Base-by-base conservation (phyloP, 495 filamentous ascomycete genomes). In the Aspergillus diversus region DNA sequence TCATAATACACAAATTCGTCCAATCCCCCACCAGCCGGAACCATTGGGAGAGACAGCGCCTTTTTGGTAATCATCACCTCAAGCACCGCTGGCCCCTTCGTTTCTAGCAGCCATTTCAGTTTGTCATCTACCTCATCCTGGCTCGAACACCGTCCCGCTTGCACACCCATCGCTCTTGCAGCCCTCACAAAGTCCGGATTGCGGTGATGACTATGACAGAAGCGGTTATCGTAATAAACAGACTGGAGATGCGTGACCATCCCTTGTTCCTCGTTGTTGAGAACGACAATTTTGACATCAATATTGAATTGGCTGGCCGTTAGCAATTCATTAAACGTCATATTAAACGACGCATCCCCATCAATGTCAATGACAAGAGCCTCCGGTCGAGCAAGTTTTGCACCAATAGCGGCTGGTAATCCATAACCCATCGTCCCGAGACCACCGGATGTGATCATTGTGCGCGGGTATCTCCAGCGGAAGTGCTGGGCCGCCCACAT, bases 191-290 rank as follows among this genome's bases (percentile, higher is more conserved):
- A 95, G 68, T 95, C 87, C 4, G 92, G 90, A 72, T 96, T 96
- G 70, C 86, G 86, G 73, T 96, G 92, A 69, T 97, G 94, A 4
- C 91, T 96, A 71, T 97, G 92, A 16, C 92, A 86, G 73, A 93
- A 96, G 52, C 94, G 87, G 68, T 97, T 91, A 66, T 95, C 87
- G 75, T 95, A 97, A 79, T 97, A 97, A 47, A 97, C 82, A 64
- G 87, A 89, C 73, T 97, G 94, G 90, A 92, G 95, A 76, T 97
- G 93, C 3, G 94, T 96, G 4, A 97, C 92, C 94, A 97, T 98
- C 56, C 75, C 80, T 74, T 97, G 93, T 73, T 96, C 92, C 76
- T 97, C 93, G 72, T 98, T 98, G 77, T 97, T 98, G 5, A 98
- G 76, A 43, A 98, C 79, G 63, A 98, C 87, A 51, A 97, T 80